Percentiles rank a stretch among this genome's conserved stretches.
Evolutionary conservation across 176 grass and related monocot species (phyloP).

Genomic region (Carex cristatella): DNA sequence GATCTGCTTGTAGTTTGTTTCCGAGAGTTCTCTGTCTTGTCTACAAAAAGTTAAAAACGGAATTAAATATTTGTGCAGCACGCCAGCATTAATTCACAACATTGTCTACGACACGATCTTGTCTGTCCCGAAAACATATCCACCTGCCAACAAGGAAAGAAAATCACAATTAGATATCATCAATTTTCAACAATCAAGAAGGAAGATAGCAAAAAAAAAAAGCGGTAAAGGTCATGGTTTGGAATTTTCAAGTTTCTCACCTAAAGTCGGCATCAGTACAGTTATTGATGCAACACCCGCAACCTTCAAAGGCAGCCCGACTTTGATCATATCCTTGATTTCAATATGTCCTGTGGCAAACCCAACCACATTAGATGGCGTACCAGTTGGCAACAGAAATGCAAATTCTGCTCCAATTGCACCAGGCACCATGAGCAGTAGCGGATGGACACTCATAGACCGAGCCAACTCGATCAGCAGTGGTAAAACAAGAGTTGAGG

Average conservation of each 20-base stretch:
- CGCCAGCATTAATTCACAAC: neutral
- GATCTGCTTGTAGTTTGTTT: too few species aligned
- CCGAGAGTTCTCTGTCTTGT: too few species aligned
- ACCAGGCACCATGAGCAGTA: conserved; percentile 57
- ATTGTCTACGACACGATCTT: neutral
- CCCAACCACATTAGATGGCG: conserved; percentile 56
- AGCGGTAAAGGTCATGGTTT: neutral
- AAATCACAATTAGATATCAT: neutral
- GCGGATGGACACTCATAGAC: conserved; percentile 45
- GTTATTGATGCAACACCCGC: conserved; percentile 38
- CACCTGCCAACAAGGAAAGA: conserved; percentile 24
- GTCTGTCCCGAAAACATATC: conserved; percentile 35
- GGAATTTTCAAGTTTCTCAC: conserved; percentile 17
- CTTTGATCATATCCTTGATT: conserved; percentile 62
- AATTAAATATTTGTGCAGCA: neutral
- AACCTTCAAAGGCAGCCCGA: conserved; percentile 59
- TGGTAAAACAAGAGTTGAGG: conserved; percentile 58
- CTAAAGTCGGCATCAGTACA: conserved; percentile 68
- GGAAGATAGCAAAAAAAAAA: neutral
- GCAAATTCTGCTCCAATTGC: conserved; percentile 58
- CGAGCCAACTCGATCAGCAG: conserved; percentile 55
- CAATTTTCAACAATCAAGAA: neutral
- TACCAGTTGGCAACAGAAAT: conserved; percentile 61
- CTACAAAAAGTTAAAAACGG: neutral
- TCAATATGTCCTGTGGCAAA: conserved; percentile 56